Evolutionary conservation across 495 filamentous ascomycete genomes (phyloP), one percentile per base, ranked within the genome.

Genomic region (Clohesyomyces aquaticus): DNA sequence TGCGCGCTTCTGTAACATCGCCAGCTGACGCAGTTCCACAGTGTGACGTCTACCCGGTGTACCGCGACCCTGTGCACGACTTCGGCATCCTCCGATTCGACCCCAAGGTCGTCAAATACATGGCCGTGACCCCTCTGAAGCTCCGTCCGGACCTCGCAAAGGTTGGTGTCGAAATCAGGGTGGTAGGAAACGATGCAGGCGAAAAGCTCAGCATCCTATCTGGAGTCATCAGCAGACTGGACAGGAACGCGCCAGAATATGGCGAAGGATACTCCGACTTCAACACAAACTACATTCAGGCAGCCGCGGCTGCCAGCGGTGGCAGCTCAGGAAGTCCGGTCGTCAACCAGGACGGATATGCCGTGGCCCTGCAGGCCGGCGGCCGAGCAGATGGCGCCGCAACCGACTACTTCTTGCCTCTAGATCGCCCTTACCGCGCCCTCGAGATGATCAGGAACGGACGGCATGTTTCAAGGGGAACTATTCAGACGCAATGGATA

Each of bases 221-320:
- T 12, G 94, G 94, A 64, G 93, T 99, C 26, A 99, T 99, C 72
- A 96, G 91, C 80, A 84, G 94, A 60, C 78, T 98, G 60, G 94
- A 99, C 69, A 83, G 94, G 54, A 99, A 99, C 75, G 94, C 94
- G 4, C 94, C 94, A 6, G 94, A 99, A 69, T 99, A 99, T 68
- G 93, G 94, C 35, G 94, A 98, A 63, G 94, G 94, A 1, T 99
- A 99, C 75, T 93, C 93, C 75, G 94, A 99, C 72, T 99, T 99
- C 81, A 99, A 98, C 73, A 98, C 94, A 32, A 97, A 96, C 75
- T 99, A 99, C 76, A 98, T 98, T 64, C 94, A 99, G 80, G 94
- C 94, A 62, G 95, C 93, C 14, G 94, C 94, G 26, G 93, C 94
- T 6, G 94, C 94, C 11, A 96, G 90, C 74, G 94, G 94, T 59